Evolutionary conservation across 179 eudicot genomes (phyloP).

Genomic region (Heliamphora pulchella): DNA sequence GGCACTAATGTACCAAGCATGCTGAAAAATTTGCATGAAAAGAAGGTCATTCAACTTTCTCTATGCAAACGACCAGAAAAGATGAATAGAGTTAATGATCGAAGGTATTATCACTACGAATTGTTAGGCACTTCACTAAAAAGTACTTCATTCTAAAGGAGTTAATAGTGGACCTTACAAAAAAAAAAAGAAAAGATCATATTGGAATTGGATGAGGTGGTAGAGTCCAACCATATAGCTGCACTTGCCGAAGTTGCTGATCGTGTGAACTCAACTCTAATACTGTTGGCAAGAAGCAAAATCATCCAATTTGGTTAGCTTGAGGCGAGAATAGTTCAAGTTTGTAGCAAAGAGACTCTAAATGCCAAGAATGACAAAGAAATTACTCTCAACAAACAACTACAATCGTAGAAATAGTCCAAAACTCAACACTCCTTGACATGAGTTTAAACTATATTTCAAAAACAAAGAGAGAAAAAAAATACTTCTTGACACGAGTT

Average conservation of each 20-base stretch:
- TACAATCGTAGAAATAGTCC: no score
- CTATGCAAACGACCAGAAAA: conserved; percentile 1
- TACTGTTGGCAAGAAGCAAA: neutral
- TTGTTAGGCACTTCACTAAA: neutral
- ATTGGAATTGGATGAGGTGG: neutral
- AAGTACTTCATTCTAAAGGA: neutral
- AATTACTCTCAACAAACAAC: no score
- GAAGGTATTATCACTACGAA: neutral
- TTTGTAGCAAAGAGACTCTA: no score
- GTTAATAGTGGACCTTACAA: neutral
- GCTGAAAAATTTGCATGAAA: neutral
- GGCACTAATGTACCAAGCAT: neutral
- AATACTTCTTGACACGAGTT: no score
- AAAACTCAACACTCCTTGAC: no score
- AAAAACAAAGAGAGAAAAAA: no score
- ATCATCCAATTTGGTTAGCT: neutral
- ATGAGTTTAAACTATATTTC: no score
- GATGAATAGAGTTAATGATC: neutral
- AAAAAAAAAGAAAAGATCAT: neutral
- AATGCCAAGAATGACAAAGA: no score
- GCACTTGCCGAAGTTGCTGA: neutral
- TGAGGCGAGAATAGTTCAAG: no score
- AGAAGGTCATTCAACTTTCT: neutral
- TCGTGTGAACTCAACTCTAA: no score
- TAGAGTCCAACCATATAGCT: neutral